Conservation (phyloP, 2,329 filamentous ascomycete species). For the Xylariaceae sp. region DNA sequence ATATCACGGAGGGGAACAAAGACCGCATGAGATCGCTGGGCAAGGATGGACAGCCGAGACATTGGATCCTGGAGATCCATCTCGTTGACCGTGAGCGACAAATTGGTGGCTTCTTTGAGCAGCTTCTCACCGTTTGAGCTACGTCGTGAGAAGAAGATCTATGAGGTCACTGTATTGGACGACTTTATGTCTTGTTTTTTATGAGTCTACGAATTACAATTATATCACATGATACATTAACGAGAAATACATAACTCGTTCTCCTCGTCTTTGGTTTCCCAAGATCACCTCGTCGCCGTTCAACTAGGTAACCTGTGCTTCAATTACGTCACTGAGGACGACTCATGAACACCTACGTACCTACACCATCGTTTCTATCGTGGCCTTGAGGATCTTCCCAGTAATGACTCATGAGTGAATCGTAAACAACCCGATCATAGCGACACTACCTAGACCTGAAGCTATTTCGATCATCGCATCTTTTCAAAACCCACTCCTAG, state of each 20-base stretch:
- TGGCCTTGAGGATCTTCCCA: no score
- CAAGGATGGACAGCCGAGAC: conserved; percentile 38
- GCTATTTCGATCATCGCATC: no score
- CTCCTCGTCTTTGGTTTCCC: neutral
- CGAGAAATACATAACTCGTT: neutral
- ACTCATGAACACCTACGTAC: no score
- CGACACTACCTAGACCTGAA: no score
- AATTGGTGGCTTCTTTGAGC: conserved; percentile 42
- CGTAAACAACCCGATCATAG: no score
- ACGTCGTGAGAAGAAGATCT: neutral
- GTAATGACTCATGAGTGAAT: no score
- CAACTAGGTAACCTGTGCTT: no score
- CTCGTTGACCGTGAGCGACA: conserved; percentile 37
- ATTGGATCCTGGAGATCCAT: conserved; percentile 49
- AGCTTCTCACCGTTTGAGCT: conserved; percentile 29
- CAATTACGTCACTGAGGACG: no score
- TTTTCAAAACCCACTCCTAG: no score
- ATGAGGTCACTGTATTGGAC: neutral
- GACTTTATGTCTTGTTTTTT: neutral
- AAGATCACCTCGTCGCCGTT: neutral
- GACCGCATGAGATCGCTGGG: conserved; percentile 37
- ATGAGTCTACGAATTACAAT: neutral
- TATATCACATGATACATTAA: no score
- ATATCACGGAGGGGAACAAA: conserved; percentile 41
- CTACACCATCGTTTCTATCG: no score